Evolutionary conservation across 257 asterid species (phyloP).

Genomic region (Primulina eburnea): DNA sequence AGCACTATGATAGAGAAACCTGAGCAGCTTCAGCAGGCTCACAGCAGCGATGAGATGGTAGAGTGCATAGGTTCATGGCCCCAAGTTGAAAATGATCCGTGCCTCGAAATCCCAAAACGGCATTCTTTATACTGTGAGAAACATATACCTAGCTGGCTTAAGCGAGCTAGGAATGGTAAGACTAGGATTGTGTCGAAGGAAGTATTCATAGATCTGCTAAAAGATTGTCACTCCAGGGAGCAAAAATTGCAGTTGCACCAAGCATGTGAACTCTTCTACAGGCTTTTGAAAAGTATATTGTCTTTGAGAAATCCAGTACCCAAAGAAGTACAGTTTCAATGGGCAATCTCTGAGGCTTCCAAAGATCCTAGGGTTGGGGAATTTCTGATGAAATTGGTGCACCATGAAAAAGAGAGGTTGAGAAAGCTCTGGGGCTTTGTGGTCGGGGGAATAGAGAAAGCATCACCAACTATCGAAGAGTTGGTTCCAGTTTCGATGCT

Average conservation of each 20-base stretch:
- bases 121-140: conserved; percentile 86
- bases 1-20: conserved; percentile 38
- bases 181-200: conserved; percentile 92
- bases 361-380: conserved; percentile 62
- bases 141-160: conserved; percentile 97
- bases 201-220: conserved; percentile 76
- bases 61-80: conserved; percentile 73
- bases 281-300: conserved; percentile 72
- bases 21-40: conserved; percentile 36
- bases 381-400: conserved; percentile 59
- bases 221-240: conserved; percentile 63
- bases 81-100: conserved; percentile 49
- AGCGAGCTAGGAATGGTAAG: conserved; percentile 97
- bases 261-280: conserved; percentile 92
- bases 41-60: conserved; percentile 36
- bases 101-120: conserved; percentile 69
- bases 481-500: conserved; percentile 33
- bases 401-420: conserved; percentile 70
- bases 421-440: conserved; percentile 70
- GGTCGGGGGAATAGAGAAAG: conserved; percentile 39
- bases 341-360: conserved; percentile 94
- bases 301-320: conserved; percentile 92
- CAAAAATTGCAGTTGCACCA: conserved; percentile 73
- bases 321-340: conserved; percentile 82
- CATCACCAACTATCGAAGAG: conserved; percentile 42